phyloP scores from a whole-genome alignment of 108 stramenopile genomes.

The Pseudonitzschia multistriata region DNA sequence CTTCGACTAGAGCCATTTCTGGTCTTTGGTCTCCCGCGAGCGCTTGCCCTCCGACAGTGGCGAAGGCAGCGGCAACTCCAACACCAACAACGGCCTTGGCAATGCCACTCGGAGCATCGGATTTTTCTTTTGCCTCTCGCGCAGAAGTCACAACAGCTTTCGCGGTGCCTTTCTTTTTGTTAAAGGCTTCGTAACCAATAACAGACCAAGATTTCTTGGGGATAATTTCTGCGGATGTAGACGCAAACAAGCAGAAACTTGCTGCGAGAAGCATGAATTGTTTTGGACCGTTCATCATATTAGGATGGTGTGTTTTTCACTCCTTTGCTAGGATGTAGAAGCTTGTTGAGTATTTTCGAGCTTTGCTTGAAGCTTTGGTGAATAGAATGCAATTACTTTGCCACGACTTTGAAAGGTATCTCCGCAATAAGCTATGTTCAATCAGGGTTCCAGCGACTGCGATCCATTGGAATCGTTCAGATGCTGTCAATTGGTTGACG shows the following conservation, averaged over 20 bases:
- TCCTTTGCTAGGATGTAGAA: neutral
- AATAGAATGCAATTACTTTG: too few relatives aligned
- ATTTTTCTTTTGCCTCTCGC: neutral
- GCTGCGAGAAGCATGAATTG: neutral
- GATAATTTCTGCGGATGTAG: neutral
- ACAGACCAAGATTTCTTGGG: constrained; percentile 31
- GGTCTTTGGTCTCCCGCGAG: constrained; percentile 10
- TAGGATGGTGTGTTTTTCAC: neutral
- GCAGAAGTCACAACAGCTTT: neutral
- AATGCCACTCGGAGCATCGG: constrained; percentile 6
- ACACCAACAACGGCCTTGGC: constrained; percentile 24
- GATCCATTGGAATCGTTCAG: too few relatives aligned
- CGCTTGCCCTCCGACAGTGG: constrained; percentile 15
- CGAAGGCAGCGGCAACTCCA: constrained; percentile 19
- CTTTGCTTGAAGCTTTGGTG: too few relatives aligned
- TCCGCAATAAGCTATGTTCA: too few relatives aligned
- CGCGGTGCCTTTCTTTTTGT: neutral
- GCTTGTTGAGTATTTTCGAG: neutral
- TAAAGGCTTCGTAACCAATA: constrained; percentile 27
- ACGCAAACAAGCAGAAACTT: constrained; percentile 6
- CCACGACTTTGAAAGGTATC: too few relatives aligned
- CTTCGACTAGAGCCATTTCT: constrained; percentile 20
- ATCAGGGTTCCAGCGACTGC: too few relatives aligned
- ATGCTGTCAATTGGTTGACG: too few relatives aligned
- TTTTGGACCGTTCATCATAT: neutral